These are phyloP conservation scores for Lasiodiplodia sp. DNA, from an alignment of 2,329 filamentous ascomycete species.

Conservation along the genomic window DNA sequence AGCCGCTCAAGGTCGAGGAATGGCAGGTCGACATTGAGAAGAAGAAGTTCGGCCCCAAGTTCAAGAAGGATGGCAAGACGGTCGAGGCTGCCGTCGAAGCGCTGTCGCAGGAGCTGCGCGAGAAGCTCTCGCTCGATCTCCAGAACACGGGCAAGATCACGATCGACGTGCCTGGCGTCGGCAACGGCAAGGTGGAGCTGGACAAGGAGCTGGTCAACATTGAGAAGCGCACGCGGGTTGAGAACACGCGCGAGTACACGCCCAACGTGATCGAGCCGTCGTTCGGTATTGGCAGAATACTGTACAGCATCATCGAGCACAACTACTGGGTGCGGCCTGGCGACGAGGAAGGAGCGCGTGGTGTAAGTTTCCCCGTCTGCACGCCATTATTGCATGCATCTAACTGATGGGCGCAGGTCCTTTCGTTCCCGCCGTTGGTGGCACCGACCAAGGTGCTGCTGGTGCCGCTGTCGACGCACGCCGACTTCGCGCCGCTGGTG, in stretches of 20 bases:
- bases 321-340: conserved; percentile 89
- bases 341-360: conserved; percentile 74
- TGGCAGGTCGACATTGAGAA: conserved; percentile 88
- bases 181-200: conserved; percentile 78
- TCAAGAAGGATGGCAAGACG: conserved; percentile 91
- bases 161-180: conserved; percentile 73
- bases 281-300: conserved; percentile 93
- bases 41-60: conserved; percentile 94
- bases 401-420: conserved; percentile 55
- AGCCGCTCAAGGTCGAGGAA: conserved; percentile 82
- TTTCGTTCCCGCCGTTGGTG: conserved; percentile 77
- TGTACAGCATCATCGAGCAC: conserved; percentile 94
- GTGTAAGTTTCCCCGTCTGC: conserved; percentile 65
- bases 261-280: conserved; percentile 98
- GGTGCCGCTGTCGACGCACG: conserved; percentile 83
- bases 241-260: conserved; percentile 88
- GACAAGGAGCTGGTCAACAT: conserved; percentile 81
- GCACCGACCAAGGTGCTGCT: conserved; percentile 97
- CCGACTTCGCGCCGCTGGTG: conserved; percentile 80
- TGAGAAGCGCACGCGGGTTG: conserved; percentile 80
- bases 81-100: conserved; percentile 81
- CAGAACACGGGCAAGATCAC: conserved; percentile 76
- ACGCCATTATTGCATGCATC: conserved; percentile 12
- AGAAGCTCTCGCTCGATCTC: conserved; percentile 78
- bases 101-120: conserved; percentile 80